phyloP scores from a whole-genome alignment of 176 grass and related monocot species.

The Saccharum spontaneum region DNA sequence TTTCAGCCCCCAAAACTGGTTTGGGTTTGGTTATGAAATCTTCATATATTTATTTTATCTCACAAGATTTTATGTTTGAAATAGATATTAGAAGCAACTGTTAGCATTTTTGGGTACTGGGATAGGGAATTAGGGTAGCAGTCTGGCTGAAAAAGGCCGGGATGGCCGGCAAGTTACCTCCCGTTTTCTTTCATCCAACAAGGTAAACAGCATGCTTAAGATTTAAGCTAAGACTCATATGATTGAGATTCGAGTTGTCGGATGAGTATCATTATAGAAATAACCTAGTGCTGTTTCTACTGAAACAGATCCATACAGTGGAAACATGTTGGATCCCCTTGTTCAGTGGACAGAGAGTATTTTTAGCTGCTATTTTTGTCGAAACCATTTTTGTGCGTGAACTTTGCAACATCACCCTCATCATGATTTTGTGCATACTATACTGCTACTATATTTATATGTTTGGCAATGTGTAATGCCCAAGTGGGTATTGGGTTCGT shows the following conservation, averaged over 20 bases:
- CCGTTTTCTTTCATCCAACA: not conserved
- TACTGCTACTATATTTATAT: not conserved
- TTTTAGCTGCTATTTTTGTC: not conserved
- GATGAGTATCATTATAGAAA: not conserved
- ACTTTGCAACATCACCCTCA: not conserved
- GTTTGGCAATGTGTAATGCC: not conserved
- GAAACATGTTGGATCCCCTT: not conserved
- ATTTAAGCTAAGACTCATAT: constrained; percentile 8
- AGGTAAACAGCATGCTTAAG: constrained; percentile 10
- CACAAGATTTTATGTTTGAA: not conserved
- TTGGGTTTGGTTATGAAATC: not conserved
- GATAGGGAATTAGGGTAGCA: not conserved
- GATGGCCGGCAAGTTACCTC: not conserved
- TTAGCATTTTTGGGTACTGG: not conserved
- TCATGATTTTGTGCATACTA: not conserved
- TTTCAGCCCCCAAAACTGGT: not conserved
- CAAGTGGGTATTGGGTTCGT: constrained; percentile 27
- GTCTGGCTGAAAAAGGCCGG: not conserved
- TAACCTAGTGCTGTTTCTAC: not conserved
- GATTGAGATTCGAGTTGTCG: constrained; percentile 18
- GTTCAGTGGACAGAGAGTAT: not conserved
- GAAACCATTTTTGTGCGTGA: not conserved
- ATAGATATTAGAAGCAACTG: not conserved
- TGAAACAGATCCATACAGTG: not conserved
- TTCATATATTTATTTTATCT: not conserved